Base-by-base conservation (phyloP, 805 yeast species). In the Cyberlindnera veronae region DNA sequence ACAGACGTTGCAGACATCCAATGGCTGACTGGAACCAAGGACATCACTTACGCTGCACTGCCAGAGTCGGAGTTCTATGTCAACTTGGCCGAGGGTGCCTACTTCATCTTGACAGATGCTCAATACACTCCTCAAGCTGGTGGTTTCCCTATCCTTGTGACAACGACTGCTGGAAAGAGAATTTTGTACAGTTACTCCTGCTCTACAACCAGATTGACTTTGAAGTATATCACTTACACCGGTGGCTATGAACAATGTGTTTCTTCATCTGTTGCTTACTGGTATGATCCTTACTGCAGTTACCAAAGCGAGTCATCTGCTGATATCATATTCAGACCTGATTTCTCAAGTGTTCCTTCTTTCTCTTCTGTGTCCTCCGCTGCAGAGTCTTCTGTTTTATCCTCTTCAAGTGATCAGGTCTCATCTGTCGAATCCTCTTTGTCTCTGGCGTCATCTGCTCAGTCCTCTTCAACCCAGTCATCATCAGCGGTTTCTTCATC, bases 11-110 rank as follows among this genome's bases (percentile, higher is more conserved):
- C 44, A 10, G 49, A 44, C 29, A 46, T 49, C 23, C 34, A 39
- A 22, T 22, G 44, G 7, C n/a, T 41, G 8, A 39, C 50, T 3
- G 32, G 31, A 9, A 21, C 43, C 6, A 33, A 34, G 16, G 6
- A 3, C 18, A 10, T 20, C 5, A 13, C 30, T 11, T 37, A 39
- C 2, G 16, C 16, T 7, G 15, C 6, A 7, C 10, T 40, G 22
- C 5, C 39, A 3, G 44, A 29, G 5, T 27, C 48, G 20, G 40
- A 32, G 3, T 24, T 35, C n/a, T 38, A 34, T 32, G 36, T 46
- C 20, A 49, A 49, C 35, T 26, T 44, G 33, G 15, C 46, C 24
- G 41, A 49, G 36, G 53, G 53, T 44, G 36, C 36, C 9, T n/a
- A n/a, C n/a, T n/a, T n/a, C n/a, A n/a, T n/a, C n/a, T n/a, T n/a